Evolutionary conservation across 176 grass and related monocot species (phyloP).

Genomic region (Coix lacrymajobi): DNA sequence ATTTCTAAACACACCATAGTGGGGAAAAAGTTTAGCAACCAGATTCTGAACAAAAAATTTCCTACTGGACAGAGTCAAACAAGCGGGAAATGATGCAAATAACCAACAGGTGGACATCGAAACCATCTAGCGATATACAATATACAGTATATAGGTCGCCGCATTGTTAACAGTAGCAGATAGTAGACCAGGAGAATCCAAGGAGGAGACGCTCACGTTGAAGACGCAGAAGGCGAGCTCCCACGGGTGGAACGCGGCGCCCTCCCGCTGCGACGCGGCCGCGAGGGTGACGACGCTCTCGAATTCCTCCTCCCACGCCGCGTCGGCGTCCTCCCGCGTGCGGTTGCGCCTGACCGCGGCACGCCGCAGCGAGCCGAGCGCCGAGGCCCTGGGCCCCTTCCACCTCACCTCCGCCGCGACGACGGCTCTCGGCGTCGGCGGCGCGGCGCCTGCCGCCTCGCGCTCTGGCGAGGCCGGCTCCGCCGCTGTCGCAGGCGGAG

Average conservation of each 20-base stretch:
- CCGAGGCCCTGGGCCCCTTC: conserved; percentile 75
- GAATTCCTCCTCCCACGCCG: conserved; percentile 84
- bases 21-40: background rate
- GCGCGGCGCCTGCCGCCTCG: background rate
- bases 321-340: conserved; percentile 54
- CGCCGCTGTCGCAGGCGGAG: background rate
- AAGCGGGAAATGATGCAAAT: background rate
- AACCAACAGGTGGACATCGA: background rate
- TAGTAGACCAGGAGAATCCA: background rate
- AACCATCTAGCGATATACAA: background rate
- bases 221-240: conserved; percentile 76
- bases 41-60: background rate
- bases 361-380: conserved; percentile 71
- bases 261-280: conserved; percentile 54
- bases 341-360: conserved; percentile 68
- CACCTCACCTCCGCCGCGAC: conserved; percentile 70
- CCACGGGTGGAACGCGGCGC: conserved; percentile 67
- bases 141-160: background rate
- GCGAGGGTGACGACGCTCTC: conserved; percentile 60
- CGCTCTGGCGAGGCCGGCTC: background rate
- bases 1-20: background rate
- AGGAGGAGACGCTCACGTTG: conserved; percentile 49
- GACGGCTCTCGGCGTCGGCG: conserved; percentile 25
- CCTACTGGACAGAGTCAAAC: background rate
- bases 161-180: background rate